Evolutionary conservation across 2,329 filamentous ascomycete genomes (phyloP).

Genomic region (Colletotrichum somersetense): DNA sequence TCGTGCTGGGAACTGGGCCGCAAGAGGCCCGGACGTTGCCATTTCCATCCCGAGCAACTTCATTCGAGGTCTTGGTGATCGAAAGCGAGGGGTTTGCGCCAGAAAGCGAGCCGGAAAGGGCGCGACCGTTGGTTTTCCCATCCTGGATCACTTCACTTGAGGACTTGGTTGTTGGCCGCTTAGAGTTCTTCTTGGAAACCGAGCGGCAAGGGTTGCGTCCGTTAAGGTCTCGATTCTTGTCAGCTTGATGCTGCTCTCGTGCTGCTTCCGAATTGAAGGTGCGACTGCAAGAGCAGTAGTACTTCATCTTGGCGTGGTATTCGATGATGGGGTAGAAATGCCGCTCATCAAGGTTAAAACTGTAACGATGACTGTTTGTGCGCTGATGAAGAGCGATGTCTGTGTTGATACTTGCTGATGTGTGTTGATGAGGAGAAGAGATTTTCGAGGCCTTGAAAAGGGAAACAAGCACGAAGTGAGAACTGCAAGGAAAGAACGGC

Average conservation of each 20-base stretch:
- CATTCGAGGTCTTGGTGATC: too few species aligned
- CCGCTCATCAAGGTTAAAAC: neutral
- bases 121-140: too few species aligned
- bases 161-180: too few species aligned
- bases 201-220: neutral
- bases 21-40: too few species aligned
- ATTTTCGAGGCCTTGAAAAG: neutral
- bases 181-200: neutral
- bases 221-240: neutral
- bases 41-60: too few species aligned
- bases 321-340: accelerated
- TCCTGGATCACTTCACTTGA: neutral
- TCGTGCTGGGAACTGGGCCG: too few species aligned
- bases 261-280: neutral
- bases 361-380: neutral
- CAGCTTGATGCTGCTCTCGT: neutral
- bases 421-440: neutral
- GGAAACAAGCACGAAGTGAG: neutral
- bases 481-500: neutral
- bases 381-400: neutral
- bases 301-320: neutral
- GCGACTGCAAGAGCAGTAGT: neutral
- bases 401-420: neutral
- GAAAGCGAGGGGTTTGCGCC: too few species aligned
- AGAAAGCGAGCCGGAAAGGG: too few species aligned